Evolutionary conservation across 202 grass and related monocot species (phyloP).

Genomic region (Carex sylvatica): DNA sequence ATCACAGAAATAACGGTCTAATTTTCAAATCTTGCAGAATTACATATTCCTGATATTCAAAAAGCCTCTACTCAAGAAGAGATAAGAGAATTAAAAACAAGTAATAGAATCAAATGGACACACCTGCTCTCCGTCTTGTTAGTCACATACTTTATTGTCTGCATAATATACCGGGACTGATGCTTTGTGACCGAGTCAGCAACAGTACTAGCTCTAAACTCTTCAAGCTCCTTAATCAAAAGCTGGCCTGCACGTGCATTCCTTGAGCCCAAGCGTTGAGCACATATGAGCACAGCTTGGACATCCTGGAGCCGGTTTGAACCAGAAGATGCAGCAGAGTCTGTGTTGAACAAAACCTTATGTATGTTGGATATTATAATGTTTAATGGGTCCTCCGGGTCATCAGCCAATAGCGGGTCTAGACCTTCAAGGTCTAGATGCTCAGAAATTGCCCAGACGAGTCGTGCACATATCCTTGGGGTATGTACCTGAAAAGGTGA

Average conservation of each 20-base stretch:
- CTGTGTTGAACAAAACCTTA: slow-evolving; percentile 85
- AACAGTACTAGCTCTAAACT: slow-evolving; percentile 70
- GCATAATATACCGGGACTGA: slow-evolving; percentile 88
- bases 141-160: slow-evolving; percentile 86
- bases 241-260: slow-evolving; percentile 84
- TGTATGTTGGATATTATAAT: slow-evolving; percentile 97
- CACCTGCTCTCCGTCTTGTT: slow-evolving; percentile 77
- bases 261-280: slow-evolving; percentile 77
- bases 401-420: slow-evolving; percentile 97
- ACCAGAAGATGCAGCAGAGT: slow-evolving; percentile 60
- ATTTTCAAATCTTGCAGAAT: background rate
- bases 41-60: background rate
- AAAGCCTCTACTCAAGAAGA: background rate
- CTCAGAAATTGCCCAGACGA: slow-evolving; percentile 94
- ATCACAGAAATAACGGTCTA: background rate
- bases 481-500: slow-evolving; percentile 70
- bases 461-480: slow-evolving; percentile 65
- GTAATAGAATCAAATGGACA: slow-evolving; percentile 32
- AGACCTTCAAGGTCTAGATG: slow-evolving; percentile 97
- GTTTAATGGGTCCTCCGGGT: slow-evolving; percentile 97
- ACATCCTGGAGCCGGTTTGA: slow-evolving; percentile 92
- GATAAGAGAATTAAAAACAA: background rate
- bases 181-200: slow-evolving; percentile 92
- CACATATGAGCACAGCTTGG: slow-evolving; percentile 82
- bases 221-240: slow-evolving; percentile 89